These are phyloP conservation scores for Inga laurina DNA, from an alignment of 306 rosid species.

Conservation along the genomic window DNA sequence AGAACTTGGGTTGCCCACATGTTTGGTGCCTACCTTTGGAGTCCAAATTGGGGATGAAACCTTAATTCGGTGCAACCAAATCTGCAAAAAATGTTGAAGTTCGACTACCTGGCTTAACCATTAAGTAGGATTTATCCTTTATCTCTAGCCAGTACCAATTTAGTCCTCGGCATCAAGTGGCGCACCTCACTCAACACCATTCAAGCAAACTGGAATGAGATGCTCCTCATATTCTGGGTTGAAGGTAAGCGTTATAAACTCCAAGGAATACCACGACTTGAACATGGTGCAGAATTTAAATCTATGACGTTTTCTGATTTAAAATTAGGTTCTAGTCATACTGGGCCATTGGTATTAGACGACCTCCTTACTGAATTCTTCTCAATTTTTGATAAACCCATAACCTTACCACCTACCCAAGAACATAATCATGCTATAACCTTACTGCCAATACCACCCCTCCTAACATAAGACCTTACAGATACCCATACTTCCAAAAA, in stretches of 20 bases:
- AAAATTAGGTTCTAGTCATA: no score
- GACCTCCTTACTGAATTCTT: no score
- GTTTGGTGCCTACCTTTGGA: no score
- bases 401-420: not conserved
- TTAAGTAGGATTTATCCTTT: not conserved
- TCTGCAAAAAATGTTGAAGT: no score
- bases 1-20: not conserved
- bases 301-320: no score
- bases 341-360: no score
- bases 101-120: no score
- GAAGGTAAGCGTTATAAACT: no score
- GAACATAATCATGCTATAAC: not conserved
- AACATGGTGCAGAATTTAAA: no score
- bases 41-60: not conserved
- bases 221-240: not conserved
- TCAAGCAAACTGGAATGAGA: not conserved
- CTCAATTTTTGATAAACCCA: no score
- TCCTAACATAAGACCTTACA: not conserved
- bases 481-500: not conserved
- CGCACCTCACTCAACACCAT: not conserved
- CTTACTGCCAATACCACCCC: accelerated
- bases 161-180: not conserved
- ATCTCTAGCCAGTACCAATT: accelerated
- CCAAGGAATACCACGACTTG: no score
- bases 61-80: accelerated